Evolutionary conservation across 352 stramenopile genomes (phyloP).

Genomic region (Phytophthora pinifolia): DNA sequence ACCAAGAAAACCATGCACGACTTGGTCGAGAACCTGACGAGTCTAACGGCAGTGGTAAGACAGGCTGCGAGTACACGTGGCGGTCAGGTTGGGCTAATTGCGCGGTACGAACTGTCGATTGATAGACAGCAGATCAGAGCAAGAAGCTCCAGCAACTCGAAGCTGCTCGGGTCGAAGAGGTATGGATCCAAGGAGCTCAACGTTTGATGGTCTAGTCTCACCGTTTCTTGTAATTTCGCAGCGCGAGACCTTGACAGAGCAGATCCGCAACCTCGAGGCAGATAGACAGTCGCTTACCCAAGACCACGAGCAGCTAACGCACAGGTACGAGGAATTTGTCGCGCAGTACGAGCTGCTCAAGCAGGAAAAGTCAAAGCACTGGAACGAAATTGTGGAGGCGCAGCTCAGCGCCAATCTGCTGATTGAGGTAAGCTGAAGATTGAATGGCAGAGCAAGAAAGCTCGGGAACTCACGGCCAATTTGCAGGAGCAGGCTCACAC

Average conservation of each 20-base stretch:
- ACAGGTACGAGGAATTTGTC: conserved; percentile 47
- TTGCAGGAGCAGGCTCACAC: conserved; percentile 70
- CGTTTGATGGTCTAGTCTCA: conserved; percentile 1
- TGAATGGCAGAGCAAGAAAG: background rate
- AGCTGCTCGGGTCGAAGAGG: conserved; percentile 41
- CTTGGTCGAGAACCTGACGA: conserved; percentile 67
- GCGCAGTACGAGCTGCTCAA: conserved; percentile 57
- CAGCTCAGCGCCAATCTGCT: conserved; percentile 75
- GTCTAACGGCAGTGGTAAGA: conserved; percentile 55
- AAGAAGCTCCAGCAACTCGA: conserved; percentile 68
- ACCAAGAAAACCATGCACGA: conserved; percentile 67
- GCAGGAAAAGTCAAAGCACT: conserved; percentile 62
- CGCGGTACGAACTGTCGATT: background rate
- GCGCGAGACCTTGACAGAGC: conserved; percentile 33
- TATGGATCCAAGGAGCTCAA: conserved; percentile 7
- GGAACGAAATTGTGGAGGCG: conserved; percentile 69
- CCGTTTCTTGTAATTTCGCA: conserved; percentile 9
- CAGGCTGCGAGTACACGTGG: too few species aligned
- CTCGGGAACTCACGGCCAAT: conserved; percentile 2
- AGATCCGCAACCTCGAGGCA: conserved; percentile 37
- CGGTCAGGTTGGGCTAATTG: too few species aligned
- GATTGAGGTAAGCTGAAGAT: conserved; percentile 51
- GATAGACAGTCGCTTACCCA: conserved; percentile 41
- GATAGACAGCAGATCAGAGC: conserved; percentile 61
- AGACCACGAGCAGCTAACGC: conserved; percentile 39